Conservation (phyloP, 2,329 filamentous ascomycete species). For the Nemania sp. region DNA sequence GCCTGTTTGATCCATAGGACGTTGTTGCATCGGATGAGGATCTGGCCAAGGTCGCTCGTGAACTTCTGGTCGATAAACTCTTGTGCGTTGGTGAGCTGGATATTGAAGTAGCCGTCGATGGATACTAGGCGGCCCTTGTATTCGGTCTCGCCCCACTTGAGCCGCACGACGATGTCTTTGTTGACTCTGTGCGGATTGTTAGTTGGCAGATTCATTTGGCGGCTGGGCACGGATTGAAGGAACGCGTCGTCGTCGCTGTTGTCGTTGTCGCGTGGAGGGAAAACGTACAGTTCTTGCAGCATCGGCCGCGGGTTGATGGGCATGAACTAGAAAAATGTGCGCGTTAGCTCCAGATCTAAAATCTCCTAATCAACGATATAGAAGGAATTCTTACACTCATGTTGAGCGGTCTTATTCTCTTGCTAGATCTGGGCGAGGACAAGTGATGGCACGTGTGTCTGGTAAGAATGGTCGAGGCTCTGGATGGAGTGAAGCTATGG, state of each 20-base stretch:
- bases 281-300: slow-evolving; percentile 81
- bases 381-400: slow-evolving; percentile 41
- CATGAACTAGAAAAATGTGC: slow-evolving; percentile 66
- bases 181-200: slow-evolving; percentile 64
- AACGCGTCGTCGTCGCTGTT: not conserved
- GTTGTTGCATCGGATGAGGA: slow-evolving; percentile 96
- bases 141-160: slow-evolving; percentile 98
- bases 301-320: slow-evolving; percentile 96
- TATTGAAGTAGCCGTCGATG: slow-evolving; percentile 98
- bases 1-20: slow-evolving; percentile 85
- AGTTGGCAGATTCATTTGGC: too few species aligned
- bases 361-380: not conserved
- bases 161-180: slow-evolving; percentile 84
- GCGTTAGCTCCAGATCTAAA: slow-evolving; percentile 1
- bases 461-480: slow-evolving; percentile 13
- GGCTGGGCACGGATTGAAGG: not conserved
- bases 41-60: slow-evolving; percentile 83
- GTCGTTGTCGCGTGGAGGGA: not conserved
- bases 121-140: slow-evolving; percentile 93
- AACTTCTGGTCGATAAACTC: slow-evolving; percentile 90
- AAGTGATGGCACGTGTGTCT: slow-evolving; percentile 12
- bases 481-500: not conserved
- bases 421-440: slow-evolving; percentile 19
- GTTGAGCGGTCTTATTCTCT: slow-evolving; percentile 30
- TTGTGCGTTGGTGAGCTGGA: slow-evolving; percentile 87